Evolutionary conservation across 495 filamentous ascomycete genomes (phyloP), one percentile per base, ranked within the genome.

Genomic region (Penicillium paradoxum): DNA sequence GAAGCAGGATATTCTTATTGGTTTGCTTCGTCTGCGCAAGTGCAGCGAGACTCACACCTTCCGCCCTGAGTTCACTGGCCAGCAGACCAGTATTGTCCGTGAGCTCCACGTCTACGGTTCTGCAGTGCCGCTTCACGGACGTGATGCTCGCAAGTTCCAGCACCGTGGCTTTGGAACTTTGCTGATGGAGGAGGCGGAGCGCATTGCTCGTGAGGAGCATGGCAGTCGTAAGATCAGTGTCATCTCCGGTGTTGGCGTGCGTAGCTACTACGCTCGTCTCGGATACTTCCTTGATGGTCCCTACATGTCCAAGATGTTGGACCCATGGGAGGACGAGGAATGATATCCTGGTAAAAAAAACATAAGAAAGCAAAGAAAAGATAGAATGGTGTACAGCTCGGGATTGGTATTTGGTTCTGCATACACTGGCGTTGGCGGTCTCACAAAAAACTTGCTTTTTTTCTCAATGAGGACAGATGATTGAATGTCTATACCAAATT

Each of bases 91-190:
- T 69, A 77, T 98, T 46, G 90, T 98, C 4, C 82, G 93, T 24
- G 93, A 98, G 67, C 75, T 98, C 48, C 93, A 98, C 70, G 93
- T 98, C 2, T 98, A 98, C 65, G 93, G 93, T 13, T 90, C 87
- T 49, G 93, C 93, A 1, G 93, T 98, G 9, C 93, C 93, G 1
- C 83, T 98, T 48, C 93, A 98, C 66, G 91, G 88, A 9, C 79
- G 93, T 49, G 92, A 97, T 63, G 87, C 91, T 8, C 83, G 84
- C 64, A 98, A 98, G 69, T 97, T 96, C 73, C 93, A 98, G 75
- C 93, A 98, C 72, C 95, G 96, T 64, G 93, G 93, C 0, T 98
- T 95, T 60, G 93, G 93, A 22, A 97, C 95, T 3, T 68, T 98
- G 50, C 61, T 98, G 47, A 98, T 98, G 93, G 93, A 97, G 67